These are phyloP conservation scores for Solanum piurae DNA, from an alignment of 257 asterid genomes.

Conservation along the genomic window DNA sequence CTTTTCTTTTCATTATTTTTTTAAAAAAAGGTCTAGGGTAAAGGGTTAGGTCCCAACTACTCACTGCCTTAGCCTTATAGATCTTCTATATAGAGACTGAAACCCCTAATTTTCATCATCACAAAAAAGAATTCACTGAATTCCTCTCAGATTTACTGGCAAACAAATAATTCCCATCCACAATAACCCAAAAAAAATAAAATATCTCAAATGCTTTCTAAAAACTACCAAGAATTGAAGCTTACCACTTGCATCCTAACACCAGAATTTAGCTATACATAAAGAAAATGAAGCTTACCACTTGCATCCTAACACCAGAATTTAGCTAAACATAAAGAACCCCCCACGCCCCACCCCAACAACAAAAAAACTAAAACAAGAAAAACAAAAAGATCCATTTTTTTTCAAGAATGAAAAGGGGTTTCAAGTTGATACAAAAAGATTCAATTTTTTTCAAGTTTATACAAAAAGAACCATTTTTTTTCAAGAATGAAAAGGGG, in stretches of 20 bases:
- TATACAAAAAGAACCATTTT: background rate
- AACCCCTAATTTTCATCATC: background rate
- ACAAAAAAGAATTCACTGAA: background rate
- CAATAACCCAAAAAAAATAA: background rate
- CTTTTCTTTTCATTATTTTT: background rate
- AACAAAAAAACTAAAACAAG: background rate
- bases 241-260: background rate
- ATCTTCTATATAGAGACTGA: background rate
- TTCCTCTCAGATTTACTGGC: background rate
- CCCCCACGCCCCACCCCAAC: background rate
- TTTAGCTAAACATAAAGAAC: background rate
- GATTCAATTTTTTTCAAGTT: too few relatives aligned
- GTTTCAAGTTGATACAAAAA: background rate
- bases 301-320: background rate
- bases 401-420: background rate
- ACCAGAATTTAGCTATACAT: background rate
- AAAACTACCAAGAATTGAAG: background rate
- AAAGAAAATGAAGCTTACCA: background rate
- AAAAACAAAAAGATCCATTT: background rate
- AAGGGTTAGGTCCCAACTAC: background rate
- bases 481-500: too few relatives aligned
- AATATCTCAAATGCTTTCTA: background rate
- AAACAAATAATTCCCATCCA: background rate
- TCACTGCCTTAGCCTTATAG: background rate
- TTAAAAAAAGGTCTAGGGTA: background rate